Conservation (phyloP, 805 yeast species). For the Hanseniaspora nectarophila region DNA sequence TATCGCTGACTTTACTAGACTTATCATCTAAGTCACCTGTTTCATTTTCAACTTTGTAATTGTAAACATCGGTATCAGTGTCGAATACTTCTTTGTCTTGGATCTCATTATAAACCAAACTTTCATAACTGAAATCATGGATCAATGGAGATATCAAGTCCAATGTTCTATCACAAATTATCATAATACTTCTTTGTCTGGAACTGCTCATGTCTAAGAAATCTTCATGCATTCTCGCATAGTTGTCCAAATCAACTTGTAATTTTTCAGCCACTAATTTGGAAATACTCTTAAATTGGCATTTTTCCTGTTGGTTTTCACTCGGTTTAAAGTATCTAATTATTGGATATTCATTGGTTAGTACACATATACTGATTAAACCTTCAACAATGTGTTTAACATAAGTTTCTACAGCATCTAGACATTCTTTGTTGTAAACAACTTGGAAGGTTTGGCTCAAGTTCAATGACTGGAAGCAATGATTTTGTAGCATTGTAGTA, state of each 20-base stretch:
- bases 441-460: conserved; percentile 52
- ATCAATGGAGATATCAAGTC: conserved; percentile 74
- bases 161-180: conserved; percentile 71
- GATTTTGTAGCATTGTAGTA: conserved; percentile 55
- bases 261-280: conserved; percentile 60
- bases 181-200: conserved; percentile 59
- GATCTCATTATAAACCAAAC: conserved; percentile 73
- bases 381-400: conserved; percentile 49
- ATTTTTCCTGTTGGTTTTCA: conserved; percentile 35
- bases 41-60: conserved; percentile 47
- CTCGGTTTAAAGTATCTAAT: conserved; percentile 56
- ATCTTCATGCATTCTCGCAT: conserved; percentile 55
- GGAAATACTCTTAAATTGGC: conserved; percentile 50
- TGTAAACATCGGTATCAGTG: conserved; percentile 35
- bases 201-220: conserved; percentile 45
- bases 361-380: conserved; percentile 58
- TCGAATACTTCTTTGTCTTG: conserved; percentile 29
- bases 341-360: conserved; percentile 80
- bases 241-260: conserved; percentile 59
- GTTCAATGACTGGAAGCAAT: conserved; percentile 56
- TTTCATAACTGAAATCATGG: conserved; percentile 85
- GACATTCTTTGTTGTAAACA: conserved; percentile 56
- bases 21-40: conserved; percentile 34
- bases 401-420: conserved; percentile 47
- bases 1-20: conserved; percentile 41